Percentiles rank a stretch among this genome's conserved stretches.
Evolutionary conservation across 257 asterid species (phyloP).

Genomic region (Anisodus tanguticus): DNA sequence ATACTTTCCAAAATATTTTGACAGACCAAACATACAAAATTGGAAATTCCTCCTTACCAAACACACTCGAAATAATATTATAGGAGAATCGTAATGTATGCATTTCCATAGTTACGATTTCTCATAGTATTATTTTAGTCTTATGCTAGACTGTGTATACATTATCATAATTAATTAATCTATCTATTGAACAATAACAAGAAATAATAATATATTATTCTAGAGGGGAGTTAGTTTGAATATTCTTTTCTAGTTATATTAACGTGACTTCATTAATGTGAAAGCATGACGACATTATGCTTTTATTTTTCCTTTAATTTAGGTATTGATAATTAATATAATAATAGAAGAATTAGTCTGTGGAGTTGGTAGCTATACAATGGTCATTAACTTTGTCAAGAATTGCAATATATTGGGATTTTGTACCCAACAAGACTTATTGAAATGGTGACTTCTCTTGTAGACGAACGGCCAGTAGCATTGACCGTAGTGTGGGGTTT

Average conservation of each 20-base stretch:
- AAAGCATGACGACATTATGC: not conserved
- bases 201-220: constrained; percentile 1
- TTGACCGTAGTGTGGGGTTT: too few species aligned
- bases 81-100: too few species aligned
- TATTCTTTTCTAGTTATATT: not conserved
- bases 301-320: not conserved
- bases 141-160: not conserved
- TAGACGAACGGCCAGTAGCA: not conserved
- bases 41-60: too few species aligned
- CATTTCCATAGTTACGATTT: too few species aligned
- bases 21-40: too few species aligned
- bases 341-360: not conserved
- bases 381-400: not conserved
- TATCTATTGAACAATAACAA: not conserved
- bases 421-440: not conserved
- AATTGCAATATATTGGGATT: not conserved
- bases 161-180: not conserved
- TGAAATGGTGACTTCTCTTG: not conserved
- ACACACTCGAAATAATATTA: too few species aligned
- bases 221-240: not conserved
- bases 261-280: not conserved
- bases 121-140: too few species aligned
- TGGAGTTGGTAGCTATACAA: constrained; percentile 16
- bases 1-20: too few species aligned
- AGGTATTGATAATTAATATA: too few species aligned